A percentile compares a stretch with the other conserved stretches of the same genome.
Conservation (phyloP, 1,139 yeast species). For the Taphrina betulina region DNA sequence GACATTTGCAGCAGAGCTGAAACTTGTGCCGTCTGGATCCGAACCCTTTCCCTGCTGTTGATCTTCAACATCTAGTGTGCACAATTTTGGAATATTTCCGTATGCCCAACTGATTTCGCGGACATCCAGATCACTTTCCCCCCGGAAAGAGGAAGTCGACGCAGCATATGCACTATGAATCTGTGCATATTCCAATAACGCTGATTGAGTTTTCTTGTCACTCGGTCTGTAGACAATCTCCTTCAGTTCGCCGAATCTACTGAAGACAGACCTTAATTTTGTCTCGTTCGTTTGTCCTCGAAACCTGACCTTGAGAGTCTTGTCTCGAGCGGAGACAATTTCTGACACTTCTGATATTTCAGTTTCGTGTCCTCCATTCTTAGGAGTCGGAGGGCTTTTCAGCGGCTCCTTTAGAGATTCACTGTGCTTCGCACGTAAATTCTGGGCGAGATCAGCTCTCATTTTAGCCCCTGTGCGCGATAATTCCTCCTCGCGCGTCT, state of each 20-base stretch:
- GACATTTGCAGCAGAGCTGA: no score
- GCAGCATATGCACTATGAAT: not conserved
- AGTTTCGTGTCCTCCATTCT: no score
- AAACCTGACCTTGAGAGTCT: not conserved
- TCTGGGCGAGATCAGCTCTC: not conserved
- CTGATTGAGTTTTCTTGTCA: conserved; percentile 5
- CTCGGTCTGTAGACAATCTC: conserved; percentile 17
- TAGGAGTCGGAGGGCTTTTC: not conserved
- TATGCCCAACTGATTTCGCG: not conserved
- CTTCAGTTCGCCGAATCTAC: conserved; percentile 30
- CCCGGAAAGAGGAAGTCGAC: not conserved
- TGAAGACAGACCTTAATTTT: conserved; percentile 18
- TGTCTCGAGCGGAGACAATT: no score
- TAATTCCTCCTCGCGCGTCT: conserved; percentile 4
- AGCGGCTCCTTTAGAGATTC: not conserved
- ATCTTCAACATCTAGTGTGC: no score
- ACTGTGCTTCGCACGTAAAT: not conserved
- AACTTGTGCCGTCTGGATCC: no score
- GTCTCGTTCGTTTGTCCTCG: not conserved
- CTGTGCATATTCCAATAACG: not conserved
- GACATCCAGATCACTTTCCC: not conserved
- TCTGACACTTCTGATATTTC: no score
- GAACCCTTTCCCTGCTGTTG: no score
- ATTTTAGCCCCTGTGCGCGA: conserved; percentile 12
- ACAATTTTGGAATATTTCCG: no score